These are phyloP conservation scores for Fragaria vesca DNA, from an alignment of 306 rosid genomes.

Conservation along the genomic window DNA sequence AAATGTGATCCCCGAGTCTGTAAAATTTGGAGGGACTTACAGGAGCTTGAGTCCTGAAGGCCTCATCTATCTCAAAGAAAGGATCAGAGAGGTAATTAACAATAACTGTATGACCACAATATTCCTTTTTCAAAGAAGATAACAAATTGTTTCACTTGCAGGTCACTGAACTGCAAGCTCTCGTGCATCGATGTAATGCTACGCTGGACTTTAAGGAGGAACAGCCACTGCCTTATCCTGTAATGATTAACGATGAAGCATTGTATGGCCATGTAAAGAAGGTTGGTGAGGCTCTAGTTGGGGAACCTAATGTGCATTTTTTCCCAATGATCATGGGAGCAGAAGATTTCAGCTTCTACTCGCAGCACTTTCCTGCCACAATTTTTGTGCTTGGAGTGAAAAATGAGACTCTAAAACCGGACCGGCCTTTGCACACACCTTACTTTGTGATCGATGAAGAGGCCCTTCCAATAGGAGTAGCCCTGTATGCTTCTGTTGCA, in stretches of 20 bases:
- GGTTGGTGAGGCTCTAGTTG: slow-evolving; percentile 45
- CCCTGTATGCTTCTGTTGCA: slow-evolving; percentile 52
- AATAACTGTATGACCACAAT: neutral
- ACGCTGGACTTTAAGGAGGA: slow-evolving; percentile 50
- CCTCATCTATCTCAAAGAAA: slow-evolving; percentile 26
- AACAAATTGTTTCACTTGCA: neutral
- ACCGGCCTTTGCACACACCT: slow-evolving; percentile 35
- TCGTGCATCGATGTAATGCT: slow-evolving; percentile 39
- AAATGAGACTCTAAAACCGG: slow-evolving; percentile 35
- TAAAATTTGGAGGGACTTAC: slow-evolving; percentile 39
- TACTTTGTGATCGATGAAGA: slow-evolving; percentile 43
- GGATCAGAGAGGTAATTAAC: slow-evolving; percentile 42
- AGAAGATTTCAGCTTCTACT: slow-evolving; percentile 56
- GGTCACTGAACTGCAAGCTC: slow-evolving; percentile 44
- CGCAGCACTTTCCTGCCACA: slow-evolving; percentile 37
- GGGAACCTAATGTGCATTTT: slow-evolving; percentile 38
- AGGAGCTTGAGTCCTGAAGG: slow-evolving; percentile 37
- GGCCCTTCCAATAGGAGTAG: slow-evolving; percentile 52
- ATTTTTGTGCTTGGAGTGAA: slow-evolving; percentile 37
- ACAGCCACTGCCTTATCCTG: slow-evolving; percentile 33
- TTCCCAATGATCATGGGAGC: slow-evolving; percentile 36
- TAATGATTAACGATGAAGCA: slow-evolving; percentile 36
- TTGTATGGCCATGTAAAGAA: slow-evolving; percentile 41
- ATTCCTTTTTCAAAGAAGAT: neutral
- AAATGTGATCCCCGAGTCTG: slow-evolving; percentile 33